Conservation (phyloP, 306 rosid species). For the Echinosophora koreensis region DNA sequence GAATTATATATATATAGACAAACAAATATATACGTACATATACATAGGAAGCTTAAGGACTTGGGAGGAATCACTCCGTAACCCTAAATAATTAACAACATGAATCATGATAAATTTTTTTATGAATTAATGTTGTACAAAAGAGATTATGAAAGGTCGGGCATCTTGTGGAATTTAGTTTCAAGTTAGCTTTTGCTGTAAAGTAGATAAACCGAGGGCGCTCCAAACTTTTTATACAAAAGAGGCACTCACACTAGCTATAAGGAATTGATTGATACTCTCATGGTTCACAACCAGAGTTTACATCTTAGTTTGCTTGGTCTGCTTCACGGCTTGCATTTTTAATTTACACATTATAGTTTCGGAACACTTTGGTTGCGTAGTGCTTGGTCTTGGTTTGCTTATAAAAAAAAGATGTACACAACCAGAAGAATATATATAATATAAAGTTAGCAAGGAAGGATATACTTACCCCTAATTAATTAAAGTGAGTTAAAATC, state of each 20-base stretch:
- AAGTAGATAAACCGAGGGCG: conserved; percentile 47
- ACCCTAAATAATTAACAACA: conserved; percentile 37
- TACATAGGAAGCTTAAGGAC: neutral
- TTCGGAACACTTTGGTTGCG: too few relatives aligned
- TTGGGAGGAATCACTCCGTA: conserved; percentile 8
- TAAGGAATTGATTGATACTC: conserved; percentile 54
- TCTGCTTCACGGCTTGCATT: too few relatives aligned
- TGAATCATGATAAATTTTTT: neutral
- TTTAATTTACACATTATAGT: too few relatives aligned
- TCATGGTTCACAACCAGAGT: conserved; percentile 6
- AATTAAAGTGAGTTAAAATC: too few relatives aligned
- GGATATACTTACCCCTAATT: too few relatives aligned
- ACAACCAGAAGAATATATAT: too few relatives aligned
- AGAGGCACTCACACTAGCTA: conserved; percentile 46
- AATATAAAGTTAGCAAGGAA: too few relatives aligned
- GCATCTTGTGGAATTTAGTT: conserved; percentile 54
- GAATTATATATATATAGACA: neutral
- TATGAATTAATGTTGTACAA: conserved; percentile 8
- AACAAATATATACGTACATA: neutral
- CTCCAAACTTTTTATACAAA: conserved; percentile 48
- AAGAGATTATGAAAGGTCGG: conserved; percentile 37
- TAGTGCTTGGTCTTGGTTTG: too few relatives aligned
- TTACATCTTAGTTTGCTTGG: too few relatives aligned
- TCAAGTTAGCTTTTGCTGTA: conserved; percentile 48
- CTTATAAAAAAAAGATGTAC: too few relatives aligned